Base-by-base conservation (phyloP, 805 yeast genomes). In the Ogataea parapolymorpha region DNA sequence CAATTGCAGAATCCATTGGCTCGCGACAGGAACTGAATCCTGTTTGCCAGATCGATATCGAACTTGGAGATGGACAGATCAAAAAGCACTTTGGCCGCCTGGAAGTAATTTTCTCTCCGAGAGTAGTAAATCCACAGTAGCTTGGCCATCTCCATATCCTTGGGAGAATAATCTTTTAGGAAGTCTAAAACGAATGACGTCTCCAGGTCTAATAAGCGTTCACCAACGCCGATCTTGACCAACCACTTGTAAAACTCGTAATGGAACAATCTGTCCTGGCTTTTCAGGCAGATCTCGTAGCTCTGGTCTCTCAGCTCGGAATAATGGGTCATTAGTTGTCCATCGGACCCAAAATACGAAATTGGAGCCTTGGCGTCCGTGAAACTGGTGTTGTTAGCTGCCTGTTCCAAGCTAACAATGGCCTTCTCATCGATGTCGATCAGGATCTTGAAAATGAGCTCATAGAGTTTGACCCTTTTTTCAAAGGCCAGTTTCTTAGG, bases 1-100 rank as follows among this genome's bases (percentile, higher is more conserved):
- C 95, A 84, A 57, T 87, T 86, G 61, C 95, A 85, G 67, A 87
- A 89, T 3, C 96, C 96, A 61, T 84, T 85, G 1, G 97, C 97
- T 51, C 97, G 75, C 1, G 97, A 86, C 40, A 93, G 69, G 58
- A 76, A 88, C 62, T 90, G 96, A 32, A 91, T 82, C 59, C 99
- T 76, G 54, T 83, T 82, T 27, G 75, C 72, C 43, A 91, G 71
- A 26, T 74, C 66, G 36, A 91, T 69, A 9, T 75, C 74, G 60
- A 88, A 87, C 38, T 79, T 82, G 13, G 95, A 83, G 15, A 80
- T 67, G 0, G 96, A 83, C 42, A 93, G 67, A 5, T 78, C 74
- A 54, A 83, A 84, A 35, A 88, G 68, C 16, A 85, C 84, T 49
- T 77, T 77, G 0, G 97, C 96, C n/a, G 98, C 95, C 26, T 80